Conservation (phyloP, 1,284 basidiomycete species). For the Sutorius eximius region DNA sequence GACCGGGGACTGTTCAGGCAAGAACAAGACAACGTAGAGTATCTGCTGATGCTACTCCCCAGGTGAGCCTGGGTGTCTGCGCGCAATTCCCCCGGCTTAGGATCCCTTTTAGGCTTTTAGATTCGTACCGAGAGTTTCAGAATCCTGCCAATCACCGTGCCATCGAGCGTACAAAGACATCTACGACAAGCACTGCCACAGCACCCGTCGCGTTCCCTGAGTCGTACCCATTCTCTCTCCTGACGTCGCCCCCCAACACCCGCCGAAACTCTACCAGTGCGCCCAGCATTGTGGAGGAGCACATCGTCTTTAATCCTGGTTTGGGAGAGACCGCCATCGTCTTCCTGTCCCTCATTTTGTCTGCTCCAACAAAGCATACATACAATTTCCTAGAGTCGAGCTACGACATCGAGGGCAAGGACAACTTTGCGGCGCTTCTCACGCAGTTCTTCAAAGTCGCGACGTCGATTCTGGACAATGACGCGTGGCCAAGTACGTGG, state of each 20-base stretch:
- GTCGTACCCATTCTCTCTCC: slow-evolving; percentile 88
- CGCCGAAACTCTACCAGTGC: slow-evolving; percentile 45
- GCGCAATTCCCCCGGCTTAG: slow-evolving; percentile 12
- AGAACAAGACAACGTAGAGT: slow-evolving; percentile 94
- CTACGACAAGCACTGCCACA: slow-evolving; percentile 58
- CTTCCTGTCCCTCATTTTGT: slow-evolving; percentile 79
- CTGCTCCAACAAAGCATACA: slow-evolving; percentile 78
- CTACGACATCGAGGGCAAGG: slow-evolving; percentile 83
- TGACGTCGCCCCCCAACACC: slow-evolving; percentile 65
- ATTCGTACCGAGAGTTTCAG: slow-evolving; percentile 86
- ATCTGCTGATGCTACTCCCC: slow-evolving; percentile 83
- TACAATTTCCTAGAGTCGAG: slow-evolving; percentile 77
- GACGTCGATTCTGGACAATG: slow-evolving; percentile 80
- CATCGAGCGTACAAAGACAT: slow-evolving; percentile 67
- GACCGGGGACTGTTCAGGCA: slow-evolving; percentile 66
- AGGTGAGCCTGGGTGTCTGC: slow-evolving; percentile 47
- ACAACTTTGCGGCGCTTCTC: slow-evolving; percentile 73
- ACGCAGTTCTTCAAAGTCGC: slow-evolving; percentile 82
- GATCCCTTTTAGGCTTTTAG: slow-evolving; percentile 42
- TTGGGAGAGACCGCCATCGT: slow-evolving; percentile 88
- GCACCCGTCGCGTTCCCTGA: slow-evolving; percentile 89
- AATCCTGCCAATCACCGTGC: slow-evolving; percentile 64
- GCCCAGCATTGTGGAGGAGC: slow-evolving; percentile 43
- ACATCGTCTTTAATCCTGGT: slow-evolving; percentile 69
- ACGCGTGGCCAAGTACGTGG: slow-evolving; percentile 91